A percentile compares a stretch with the other conserved stretches of the same genome.
Conservation (phyloP, 768 basidiomycete genomes). For the Mycena alexandri region DNA sequence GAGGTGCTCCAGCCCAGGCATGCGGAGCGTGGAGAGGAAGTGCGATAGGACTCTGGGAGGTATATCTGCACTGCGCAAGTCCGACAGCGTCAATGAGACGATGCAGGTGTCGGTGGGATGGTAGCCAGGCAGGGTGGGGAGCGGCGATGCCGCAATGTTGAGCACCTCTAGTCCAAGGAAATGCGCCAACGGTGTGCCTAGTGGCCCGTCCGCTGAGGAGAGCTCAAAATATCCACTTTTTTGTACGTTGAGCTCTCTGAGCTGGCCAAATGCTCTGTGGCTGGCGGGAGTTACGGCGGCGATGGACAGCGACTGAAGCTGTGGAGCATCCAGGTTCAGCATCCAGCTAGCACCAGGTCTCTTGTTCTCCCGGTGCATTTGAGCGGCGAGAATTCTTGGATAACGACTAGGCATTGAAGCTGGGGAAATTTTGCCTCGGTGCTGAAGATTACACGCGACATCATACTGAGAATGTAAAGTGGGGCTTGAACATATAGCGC, state of each 20-base stretch:
- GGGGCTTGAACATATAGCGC: slow-evolving; percentile 17
- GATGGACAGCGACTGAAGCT: slow-evolving; percentile 14
- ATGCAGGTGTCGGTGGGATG: slow-evolving; percentile 14
- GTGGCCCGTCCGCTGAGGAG: not conserved
- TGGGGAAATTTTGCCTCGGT: not conserved
- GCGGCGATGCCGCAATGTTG: slow-evolving; percentile 22
- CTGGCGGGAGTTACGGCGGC: slow-evolving; percentile 10
- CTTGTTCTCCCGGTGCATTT: not conserved
- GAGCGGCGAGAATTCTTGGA: not conserved
- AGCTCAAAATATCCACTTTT: slow-evolving; percentile 21
- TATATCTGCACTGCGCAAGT: slow-evolving; percentile 22
- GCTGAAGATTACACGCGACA: not conserved
- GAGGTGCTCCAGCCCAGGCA: slow-evolving; percentile 21
- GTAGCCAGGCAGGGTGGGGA: not conserved
- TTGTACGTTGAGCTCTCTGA: slow-evolving; percentile 18
- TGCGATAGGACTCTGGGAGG: slow-evolving; percentile 5
- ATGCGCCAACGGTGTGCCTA: not conserved
- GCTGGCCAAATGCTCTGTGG: not conserved
- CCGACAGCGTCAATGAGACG: slow-evolving; percentile 17
- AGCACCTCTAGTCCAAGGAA: slow-evolving; percentile 7
- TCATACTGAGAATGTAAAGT: slow-evolving; percentile 15
- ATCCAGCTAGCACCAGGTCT: slow-evolving; percentile 3
- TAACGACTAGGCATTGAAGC: slow-evolving; percentile 6
- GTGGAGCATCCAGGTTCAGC: not conserved
- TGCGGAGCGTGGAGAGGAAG: slow-evolving; percentile 17